phyloP scores from a whole-genome alignment of 1,284 basidiomycete genomes.

The Moesziomyces antarcticus region DNA sequence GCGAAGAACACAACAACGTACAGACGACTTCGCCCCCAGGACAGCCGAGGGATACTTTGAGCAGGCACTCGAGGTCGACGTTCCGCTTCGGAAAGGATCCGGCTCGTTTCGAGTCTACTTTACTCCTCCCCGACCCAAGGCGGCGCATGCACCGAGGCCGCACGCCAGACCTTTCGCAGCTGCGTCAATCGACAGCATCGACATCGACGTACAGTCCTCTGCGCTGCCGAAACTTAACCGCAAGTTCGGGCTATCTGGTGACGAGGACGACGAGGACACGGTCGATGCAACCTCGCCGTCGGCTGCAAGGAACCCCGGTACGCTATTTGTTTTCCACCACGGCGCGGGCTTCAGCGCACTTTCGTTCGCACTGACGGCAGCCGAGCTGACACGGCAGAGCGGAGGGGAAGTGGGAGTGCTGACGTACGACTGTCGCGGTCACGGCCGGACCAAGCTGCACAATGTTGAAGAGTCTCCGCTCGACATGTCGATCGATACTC shows the following conservation, averaged over 20 bases:
- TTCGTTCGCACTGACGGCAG: slow-evolving; percentile 87
- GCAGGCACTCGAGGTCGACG: slow-evolving; percentile 61
- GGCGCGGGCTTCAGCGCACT: slow-evolving; percentile 91
- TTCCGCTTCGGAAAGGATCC: slow-evolving; percentile 22
- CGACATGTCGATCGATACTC: slow-evolving; percentile 58
- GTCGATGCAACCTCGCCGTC: neutral
- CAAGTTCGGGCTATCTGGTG: slow-evolving; percentile 66
- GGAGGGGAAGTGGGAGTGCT: slow-evolving; percentile 84
- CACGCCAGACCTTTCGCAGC: neutral
- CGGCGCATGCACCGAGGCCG: neutral
- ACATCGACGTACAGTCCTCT: slow-evolving; percentile 12
- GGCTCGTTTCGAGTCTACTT: slow-evolving; percentile 69
- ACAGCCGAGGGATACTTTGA: slow-evolving; percentile 61
- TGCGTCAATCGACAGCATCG: slow-evolving; percentile 12
- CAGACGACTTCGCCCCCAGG: slow-evolving; percentile 44
- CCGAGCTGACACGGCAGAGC: slow-evolving; percentile 76
- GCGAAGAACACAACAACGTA: slow-evolving; percentile 2
- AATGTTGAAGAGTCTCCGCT: slow-evolving; percentile 13
- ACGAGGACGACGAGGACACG: slow-evolving; percentile 67
- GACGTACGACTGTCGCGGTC: slow-evolving; percentile 84
- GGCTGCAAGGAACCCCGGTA: slow-evolving; percentile 68
- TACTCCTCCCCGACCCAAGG: slow-evolving; percentile 51
- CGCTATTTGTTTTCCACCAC: slow-evolving; percentile 89
- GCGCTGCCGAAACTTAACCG: slow-evolving; percentile 17
- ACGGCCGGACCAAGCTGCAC: slow-evolving; percentile 72